These are phyloP conservation scores for Ophiostoma sp. DNA, from an alignment of 2,329 filamentous ascomycete species.

Conservation along the genomic window DNA sequence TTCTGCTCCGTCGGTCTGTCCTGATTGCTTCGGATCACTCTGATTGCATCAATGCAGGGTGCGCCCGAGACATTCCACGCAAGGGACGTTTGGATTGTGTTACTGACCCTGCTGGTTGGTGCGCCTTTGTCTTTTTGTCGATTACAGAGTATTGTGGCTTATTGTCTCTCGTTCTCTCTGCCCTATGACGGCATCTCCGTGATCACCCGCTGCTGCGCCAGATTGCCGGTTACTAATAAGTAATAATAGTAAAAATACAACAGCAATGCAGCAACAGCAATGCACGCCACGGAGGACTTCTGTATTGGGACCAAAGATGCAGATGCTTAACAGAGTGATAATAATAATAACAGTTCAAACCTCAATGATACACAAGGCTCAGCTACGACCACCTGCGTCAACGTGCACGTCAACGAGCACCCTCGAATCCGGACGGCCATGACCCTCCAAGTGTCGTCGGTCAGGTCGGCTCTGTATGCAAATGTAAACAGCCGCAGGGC, in stretches of 20 bases:
- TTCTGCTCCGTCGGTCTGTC: slow-evolving; percentile 2
- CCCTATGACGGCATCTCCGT: slow-evolving; percentile 10
- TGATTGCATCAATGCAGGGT: slow-evolving; percentile 10
- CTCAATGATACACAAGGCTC: background rate
- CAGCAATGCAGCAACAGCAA: background rate
- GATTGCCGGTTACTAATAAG: background rate
- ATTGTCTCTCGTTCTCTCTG: background rate
- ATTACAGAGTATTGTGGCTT: background rate
- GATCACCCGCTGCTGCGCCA: background rate
- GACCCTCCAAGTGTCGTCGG: background rate
- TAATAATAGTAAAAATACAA: background rate
- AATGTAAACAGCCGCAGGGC: no score
- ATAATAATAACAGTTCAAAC: background rate
- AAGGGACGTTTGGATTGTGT: slow-evolving; percentile 18
- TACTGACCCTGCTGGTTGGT: slow-evolving; percentile 5
- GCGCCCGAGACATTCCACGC: slow-evolving; percentile 16
- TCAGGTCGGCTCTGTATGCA: background rate
- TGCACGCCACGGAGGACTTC: background rate
- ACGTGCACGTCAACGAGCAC: background rate
- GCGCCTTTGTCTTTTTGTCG: background rate
- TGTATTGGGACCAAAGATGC: background rate
- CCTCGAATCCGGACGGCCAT: background rate
- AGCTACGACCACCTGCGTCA: background rate
- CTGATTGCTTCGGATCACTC: background rate
- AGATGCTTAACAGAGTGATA: background rate